Evolutionary conservation across 1,139 yeast species (phyloP).

Genomic region (Sugiyamaella paludigena): DNA sequence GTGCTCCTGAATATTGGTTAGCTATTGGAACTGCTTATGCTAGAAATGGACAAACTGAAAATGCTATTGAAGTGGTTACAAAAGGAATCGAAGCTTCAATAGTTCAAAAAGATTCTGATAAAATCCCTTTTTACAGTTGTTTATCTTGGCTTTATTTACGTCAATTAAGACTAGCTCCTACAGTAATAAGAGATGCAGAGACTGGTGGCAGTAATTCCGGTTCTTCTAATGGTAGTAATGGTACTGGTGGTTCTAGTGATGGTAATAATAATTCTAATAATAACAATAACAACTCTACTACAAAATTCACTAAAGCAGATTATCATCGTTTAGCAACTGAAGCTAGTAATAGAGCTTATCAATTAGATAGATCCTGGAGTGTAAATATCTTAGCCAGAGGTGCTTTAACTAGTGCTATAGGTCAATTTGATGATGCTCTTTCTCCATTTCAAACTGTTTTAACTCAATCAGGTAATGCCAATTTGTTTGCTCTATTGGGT

Average conservation of each 20-base stretch:
- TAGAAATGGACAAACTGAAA: conserved; percentile 54
- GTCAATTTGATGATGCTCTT: conserved; percentile 57
- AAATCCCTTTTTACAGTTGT: conserved; percentile 56
- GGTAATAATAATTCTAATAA: background rate
- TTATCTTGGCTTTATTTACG: conserved; percentile 72
- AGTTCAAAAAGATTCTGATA: conserved; percentile 48
- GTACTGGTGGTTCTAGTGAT: background rate
- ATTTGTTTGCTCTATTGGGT: conserved; percentile 76
- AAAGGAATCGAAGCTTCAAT: conserved; percentile 51
- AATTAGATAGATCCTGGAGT: conserved; percentile 44
- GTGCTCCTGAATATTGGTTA: conserved; percentile 78
- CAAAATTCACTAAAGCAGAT: conserved; percentile 22
- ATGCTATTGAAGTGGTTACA: conserved; percentile 62
- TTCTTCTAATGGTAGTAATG: background rate
- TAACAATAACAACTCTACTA: background rate
- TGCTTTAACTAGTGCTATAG: conserved; percentile 52
- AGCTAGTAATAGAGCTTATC: conserved; percentile 32
- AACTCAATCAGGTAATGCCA: conserved; percentile 43
- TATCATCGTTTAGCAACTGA: conserved; percentile 35
- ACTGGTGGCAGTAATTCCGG: background rate
- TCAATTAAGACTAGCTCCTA: conserved; percentile 43
- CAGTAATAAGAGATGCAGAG: conserved; percentile 8
- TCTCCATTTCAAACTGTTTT: conserved; percentile 47
- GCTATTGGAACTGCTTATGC: conserved; percentile 80
- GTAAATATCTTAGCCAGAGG: conserved; percentile 61